Base-by-base conservation (phyloP, 768 basidiomycete species). In the Lentinula lateritia region DNA sequence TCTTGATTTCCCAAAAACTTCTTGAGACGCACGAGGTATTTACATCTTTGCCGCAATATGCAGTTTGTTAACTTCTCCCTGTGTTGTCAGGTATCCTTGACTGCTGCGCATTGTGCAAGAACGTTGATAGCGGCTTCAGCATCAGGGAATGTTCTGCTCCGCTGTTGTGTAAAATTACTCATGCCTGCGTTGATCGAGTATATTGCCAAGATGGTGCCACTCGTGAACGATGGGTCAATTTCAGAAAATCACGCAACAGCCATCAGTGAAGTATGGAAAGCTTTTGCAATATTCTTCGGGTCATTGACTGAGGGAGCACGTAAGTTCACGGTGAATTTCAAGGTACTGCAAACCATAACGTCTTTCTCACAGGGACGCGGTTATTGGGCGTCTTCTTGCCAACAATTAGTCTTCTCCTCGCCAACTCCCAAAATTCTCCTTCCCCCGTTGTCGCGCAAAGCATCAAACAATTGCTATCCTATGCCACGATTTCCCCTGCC, bases 71-170 rank as follows among this genome's bases (percentile, higher is more conserved):
- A 59, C 38, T 45, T 67, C 3, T 28, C 28, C 34, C 62, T 41
- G 46, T 13, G 9, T n/a, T 61, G 7, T 20, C 61, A 97, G 92
- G 77, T 87, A 43, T 86, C 90, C 1, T 71, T 93, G n/a, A 92
- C 91, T 2, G 94, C 95, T 1, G 84, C 89, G 2, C 93, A 98
- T 66, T 98, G 96, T 67, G 85, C 90, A 1, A 92, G 90, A 69
- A 95, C 95, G 0, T 75, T 98, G 45, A 80, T 93, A 39, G 71
- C 84, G 5, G 87, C 95, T 2, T 89, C 93, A 0, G 76, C 81
- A 2, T 76, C 86, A 2, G 88, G 86, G 4, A 87, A 84, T 57
- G 74, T 82, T 0, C 73, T 88, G 10, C 81, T 98, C 20, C 84
- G 86, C 15, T 85, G 89, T 61, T 92, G 90, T 65, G 79, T 83